phyloP scores from a whole-genome alignment of 2,329 filamentous ascomycete species.

The Penicillium verrucosum region DNA sequence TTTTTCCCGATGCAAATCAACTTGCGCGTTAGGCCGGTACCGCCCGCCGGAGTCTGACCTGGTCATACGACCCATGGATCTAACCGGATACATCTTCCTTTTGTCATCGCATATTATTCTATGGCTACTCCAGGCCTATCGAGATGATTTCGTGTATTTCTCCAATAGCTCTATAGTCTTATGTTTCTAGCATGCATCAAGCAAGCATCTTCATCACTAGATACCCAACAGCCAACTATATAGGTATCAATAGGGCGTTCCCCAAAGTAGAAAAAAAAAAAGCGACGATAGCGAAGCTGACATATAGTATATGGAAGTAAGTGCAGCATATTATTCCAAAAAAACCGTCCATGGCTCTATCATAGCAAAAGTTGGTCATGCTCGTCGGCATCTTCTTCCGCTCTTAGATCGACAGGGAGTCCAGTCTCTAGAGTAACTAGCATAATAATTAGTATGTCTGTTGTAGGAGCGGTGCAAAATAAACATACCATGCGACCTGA shows the following conservation, averaged over 20 bases:
- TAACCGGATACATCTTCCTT: not conserved
- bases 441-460: conserved; percentile 7
- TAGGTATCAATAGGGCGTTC: not conserved
- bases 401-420: conserved; percentile 5
- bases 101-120: no score
- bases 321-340: conserved; percentile 1
- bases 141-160: not conserved
- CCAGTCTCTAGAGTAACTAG: conserved; percentile 21
- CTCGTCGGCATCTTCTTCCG: conserved; percentile 22
- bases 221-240: not conserved
- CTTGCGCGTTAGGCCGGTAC: conserved; percentile 12
- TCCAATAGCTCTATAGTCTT: not conserved
- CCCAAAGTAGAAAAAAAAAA: no score
- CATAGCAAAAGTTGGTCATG: conserved; percentile 12
- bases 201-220: not conserved
- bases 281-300: not conserved
- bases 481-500: conserved; percentile 70
- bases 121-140: not conserved
- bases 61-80: conserved; percentile 10
- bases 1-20: conserved; percentile 18
- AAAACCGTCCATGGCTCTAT: not conserved
- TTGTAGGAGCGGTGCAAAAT: not conserved
- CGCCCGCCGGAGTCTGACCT: conserved; percentile 4
- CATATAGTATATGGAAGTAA: not conserved
- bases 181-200: not conserved